Evolutionary conservation across 2,329 filamentous ascomycete genomes (phyloP).

Genomic region (Pseudopithomyces maydicus): DNA sequence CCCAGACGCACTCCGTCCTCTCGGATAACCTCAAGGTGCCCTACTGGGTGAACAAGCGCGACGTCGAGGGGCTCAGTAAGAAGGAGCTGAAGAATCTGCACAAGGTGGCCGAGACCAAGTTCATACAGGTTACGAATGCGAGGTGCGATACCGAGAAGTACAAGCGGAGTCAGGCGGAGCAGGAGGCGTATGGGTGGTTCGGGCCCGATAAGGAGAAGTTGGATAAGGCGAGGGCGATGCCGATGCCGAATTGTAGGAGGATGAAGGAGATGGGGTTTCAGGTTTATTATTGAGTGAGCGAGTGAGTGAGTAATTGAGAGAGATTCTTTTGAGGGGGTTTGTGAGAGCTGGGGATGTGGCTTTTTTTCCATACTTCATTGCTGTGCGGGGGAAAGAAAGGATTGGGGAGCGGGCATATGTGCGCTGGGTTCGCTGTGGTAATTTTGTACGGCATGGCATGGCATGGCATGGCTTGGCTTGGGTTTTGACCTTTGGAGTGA

Average conservation of each 20-base stretch:
- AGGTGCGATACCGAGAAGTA: conserved; percentile 77
- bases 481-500: too few relatives aligned
- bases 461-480: too few relatives aligned
- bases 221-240: conserved; percentile 68
- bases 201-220: conserved; percentile 80
- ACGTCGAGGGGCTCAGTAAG: conserved; percentile 72
- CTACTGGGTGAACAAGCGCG: conserved; percentile 83
- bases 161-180: conserved; percentile 68
- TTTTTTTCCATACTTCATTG: too few relatives aligned
- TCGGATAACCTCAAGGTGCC: conserved; percentile 74
- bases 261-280: conserved; percentile 54
- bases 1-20: conserved; percentile 74
- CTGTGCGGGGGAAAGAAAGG: too few relatives aligned
- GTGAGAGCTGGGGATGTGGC: too few relatives aligned
- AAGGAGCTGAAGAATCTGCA: conserved; percentile 78
- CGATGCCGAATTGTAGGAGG: conserved; percentile 63
- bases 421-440: too few relatives aligned
- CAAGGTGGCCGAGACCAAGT: conserved; percentile 73
- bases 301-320: too few relatives aligned
- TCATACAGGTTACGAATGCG: conserved; percentile 68
- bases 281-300: conserved; percentile 8
- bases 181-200: conserved; percentile 88
- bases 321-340: too few relatives aligned
- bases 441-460: too few relatives aligned
- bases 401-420: too few relatives aligned